These are phyloP conservation scores for Malus hybrid DNA, from an alignment of 331 rosid genomes.

Conservation along the genomic window DNA sequence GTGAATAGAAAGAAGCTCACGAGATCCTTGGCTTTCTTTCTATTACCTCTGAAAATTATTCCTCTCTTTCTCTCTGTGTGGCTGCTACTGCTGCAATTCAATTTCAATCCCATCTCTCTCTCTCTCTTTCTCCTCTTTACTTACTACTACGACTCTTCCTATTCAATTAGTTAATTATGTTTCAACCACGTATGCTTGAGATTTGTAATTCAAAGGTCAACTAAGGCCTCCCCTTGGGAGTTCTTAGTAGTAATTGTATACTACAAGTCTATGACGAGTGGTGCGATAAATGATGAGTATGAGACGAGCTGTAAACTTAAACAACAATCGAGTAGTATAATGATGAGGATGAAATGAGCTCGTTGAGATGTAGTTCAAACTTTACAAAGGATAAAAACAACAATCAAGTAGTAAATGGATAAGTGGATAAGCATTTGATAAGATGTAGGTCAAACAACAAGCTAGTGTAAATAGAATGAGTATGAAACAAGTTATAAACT, in stretches of 20 bases:
- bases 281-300: no score
- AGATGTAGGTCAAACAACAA: no score
- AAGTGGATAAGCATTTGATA: no score
- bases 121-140: background rate
- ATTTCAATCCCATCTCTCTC: background rate
- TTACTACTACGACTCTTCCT: background rate
- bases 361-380: no score
- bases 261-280: background rate
- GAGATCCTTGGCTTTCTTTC: slow-evolving; percentile 5
- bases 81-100: background rate
- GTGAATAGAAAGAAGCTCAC: slow-evolving; percentile 12
- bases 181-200: background rate
- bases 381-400: no score
- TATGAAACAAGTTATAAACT: background rate
- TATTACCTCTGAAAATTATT: background rate
- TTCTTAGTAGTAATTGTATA: background rate
- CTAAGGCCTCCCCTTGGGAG: background rate
- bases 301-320: no score
- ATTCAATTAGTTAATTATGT: background rate
- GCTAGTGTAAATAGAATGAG: background rate
- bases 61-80: background rate
- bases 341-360: no score
- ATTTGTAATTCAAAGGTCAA: background rate
- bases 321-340: no score
- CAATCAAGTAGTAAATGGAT: no score